Percentiles rank a stretch among this genome's conserved stretches.
phyloP scores from a whole-genome alignment of 495 filamentous ascomycete genomes.

The Penicillium crystallinum region DNA sequence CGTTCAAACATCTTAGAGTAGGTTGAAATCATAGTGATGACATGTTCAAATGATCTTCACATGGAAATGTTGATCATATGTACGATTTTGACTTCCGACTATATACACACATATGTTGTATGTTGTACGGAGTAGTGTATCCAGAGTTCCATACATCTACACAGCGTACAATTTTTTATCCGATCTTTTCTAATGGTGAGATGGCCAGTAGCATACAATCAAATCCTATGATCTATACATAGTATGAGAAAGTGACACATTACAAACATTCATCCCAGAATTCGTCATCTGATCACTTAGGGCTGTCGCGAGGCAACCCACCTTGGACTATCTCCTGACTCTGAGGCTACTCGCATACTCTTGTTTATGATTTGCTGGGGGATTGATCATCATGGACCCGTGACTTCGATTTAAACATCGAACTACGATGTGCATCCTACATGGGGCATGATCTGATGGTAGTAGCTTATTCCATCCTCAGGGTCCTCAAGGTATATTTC shows the following conservation, averaged over 20 bases:
- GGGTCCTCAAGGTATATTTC: background rate
- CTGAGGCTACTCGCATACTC: background rate
- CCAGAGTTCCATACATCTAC: no score
- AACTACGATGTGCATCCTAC: background rate
- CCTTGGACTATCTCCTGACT: background rate
- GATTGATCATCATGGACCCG: background rate
- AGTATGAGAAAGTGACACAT: background rate
- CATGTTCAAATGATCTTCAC: background rate
- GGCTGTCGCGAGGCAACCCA: background rate
- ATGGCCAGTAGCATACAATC: background rate
- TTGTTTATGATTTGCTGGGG: background rate
- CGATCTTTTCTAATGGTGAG: background rate
- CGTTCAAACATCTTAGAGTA: background rate
- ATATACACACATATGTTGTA: no score
- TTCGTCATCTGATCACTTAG: background rate
- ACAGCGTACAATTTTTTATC: background rate
- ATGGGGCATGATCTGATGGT: background rate
- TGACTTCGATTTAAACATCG: background rate
- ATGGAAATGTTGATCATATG: background rate
- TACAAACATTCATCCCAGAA: background rate
- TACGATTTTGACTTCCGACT: background rate
- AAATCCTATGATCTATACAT: background rate
- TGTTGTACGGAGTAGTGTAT: no score
- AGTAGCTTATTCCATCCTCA: background rate
- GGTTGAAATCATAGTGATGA: slow-evolving; percentile 1